A percentile compares a stretch with the other conserved stretches of the same genome.
phyloP scores from a whole-genome alignment of 495 filamentous ascomycete species.

The Pyronema omphalodes region DNA sequence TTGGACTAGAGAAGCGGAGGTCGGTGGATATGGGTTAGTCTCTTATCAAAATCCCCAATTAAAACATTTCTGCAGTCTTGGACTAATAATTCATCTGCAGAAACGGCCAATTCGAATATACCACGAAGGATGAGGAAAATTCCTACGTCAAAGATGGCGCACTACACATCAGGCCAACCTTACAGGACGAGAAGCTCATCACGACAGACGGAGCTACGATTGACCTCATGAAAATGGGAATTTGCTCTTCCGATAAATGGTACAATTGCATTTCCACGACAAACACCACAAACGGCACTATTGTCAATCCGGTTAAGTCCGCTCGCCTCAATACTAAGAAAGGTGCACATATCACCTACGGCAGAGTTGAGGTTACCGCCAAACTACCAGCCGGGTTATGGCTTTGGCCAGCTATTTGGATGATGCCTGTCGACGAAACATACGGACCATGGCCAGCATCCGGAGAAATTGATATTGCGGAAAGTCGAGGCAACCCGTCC shows the following conservation, averaged over 20 bases:
- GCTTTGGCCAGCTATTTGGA: conserved; percentile 87
- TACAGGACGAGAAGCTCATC: conserved; percentile 47
- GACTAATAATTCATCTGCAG: conserved; percentile 26
- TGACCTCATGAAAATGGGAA: conserved; percentile 44
- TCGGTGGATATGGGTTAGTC: conserved; percentile 66
- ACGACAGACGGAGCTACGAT: conserved; percentile 39
- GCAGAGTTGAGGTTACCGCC: conserved; percentile 61
- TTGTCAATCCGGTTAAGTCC: conserved; percentile 63
- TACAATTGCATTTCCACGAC: conserved; percentile 45
- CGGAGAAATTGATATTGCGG: conserved; percentile 73
- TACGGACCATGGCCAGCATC: conserved; percentile 65
- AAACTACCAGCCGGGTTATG: conserved; percentile 60
- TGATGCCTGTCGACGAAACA: conserved; percentile 54
- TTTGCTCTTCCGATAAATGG: conserved; percentile 40
- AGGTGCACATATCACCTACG: conserved; percentile 56
- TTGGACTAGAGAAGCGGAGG: conserved; percentile 62
- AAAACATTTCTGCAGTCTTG: not conserved
- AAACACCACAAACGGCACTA: conserved; percentile 50
- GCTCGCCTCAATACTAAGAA: conserved; percentile 56
- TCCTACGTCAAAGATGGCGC: conserved; percentile 48
- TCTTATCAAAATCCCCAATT: not conserved
- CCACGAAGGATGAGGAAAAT: conserved; percentile 51
- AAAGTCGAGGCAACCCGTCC: conserved; percentile 64
- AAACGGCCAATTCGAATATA: conserved; percentile 66
- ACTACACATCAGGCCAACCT: conserved; percentile 58